Percentiles rank a stretch among this genome's conserved stretches.
Conservation (phyloP, 306 rosid species). For the Senna siamea region DNA sequence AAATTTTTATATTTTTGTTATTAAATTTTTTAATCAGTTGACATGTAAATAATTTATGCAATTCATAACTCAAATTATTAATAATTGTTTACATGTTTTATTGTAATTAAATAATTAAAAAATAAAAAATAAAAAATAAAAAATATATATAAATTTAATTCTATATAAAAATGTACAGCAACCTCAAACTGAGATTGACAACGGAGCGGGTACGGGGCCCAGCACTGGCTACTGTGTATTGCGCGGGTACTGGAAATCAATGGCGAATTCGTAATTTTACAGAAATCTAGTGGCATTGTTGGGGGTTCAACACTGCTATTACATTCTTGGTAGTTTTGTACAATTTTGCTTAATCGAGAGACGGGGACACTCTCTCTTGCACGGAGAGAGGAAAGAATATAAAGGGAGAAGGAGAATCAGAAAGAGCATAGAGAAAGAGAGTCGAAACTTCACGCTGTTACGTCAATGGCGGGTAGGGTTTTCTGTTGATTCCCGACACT, state of each 20-base stretch:
- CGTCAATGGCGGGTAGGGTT: slow-evolving; percentile 90
- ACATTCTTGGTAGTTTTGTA: slow-evolving; percentile 42
- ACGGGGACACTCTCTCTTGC: slow-evolving; percentile 50
- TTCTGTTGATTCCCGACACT: slow-evolving; percentile 54
- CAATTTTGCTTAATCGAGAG: slow-evolving; percentile 48
- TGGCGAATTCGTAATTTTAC: slow-evolving; percentile 42
- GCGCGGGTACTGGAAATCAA: slow-evolving; percentile 29
- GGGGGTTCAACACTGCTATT: slow-evolving; percentile 27
- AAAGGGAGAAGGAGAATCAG: slow-evolving; percentile 29
- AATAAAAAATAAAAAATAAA: too few relatives aligned
- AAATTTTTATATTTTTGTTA: too few relatives aligned
- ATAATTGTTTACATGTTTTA: too few relatives aligned
- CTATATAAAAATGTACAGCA: too few relatives aligned
- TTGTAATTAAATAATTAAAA: too few relatives aligned
- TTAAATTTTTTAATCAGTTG: too few relatives aligned
- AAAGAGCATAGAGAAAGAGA: slow-evolving; percentile 35
- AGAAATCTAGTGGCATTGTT: slow-evolving; percentile 34
- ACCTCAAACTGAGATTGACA: too few relatives aligned
- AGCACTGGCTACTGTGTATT: too few relatives aligned
- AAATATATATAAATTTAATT: too few relatives aligned
- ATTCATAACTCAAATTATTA: too few relatives aligned
- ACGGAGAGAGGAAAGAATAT: slow-evolving; percentile 27
- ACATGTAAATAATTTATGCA: too few relatives aligned
- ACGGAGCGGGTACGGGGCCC: too few relatives aligned
- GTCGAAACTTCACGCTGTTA: slow-evolving; percentile 48